Base-by-base conservation (phyloP, 192 early-diverging fungal species). In the Phlyctochytrium bullatum region DNA sequence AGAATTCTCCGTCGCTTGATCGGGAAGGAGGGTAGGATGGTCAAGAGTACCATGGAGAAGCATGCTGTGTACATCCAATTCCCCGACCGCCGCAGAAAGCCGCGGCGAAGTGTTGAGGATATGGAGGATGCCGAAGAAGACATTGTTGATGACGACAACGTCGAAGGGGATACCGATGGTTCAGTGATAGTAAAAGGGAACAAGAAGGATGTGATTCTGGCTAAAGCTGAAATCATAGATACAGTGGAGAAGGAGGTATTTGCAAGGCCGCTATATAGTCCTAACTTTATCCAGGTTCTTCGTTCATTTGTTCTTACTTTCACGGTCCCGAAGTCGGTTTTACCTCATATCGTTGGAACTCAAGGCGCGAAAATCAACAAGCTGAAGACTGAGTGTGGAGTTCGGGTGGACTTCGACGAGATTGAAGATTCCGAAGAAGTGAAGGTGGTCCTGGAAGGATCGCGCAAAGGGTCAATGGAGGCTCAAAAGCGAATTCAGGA, bases 11-110 rank as follows among this genome's bases (percentile, higher is more conserved):
- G 78, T 1, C 54, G 73, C 0, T 24, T 98, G 28, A 93, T 97
- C 67, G 96, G 96, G n/a, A 92, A 92, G 69, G 88, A 87, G 29
- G 94, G 94, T 67, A 88, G 87, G 65, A 84, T 86, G 65, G 84
- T 98, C 59, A 90, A 86, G 69, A 86, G 87, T 53, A 66, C 96
- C 34, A 91, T 87, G 64, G 85, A 88, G 17, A 86, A 89, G 70
- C 83, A 87, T 64, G 83, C 86, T 63, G 90, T 98, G 52, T 50
- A 62, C 20, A 54, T 81, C 40, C 64, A 74, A 34, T 82, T 84
- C 92, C 81, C 92, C 82, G 64, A 87, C 75, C 31, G 77, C 69
- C 50, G 74, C 68, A 50, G 64, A 54, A 73, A 73, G 28, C 35
- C 53, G 30, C 68, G 59, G 28, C 78, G 74, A 27, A 63, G 72